phyloP scores from a whole-genome alignment of 148 eudicot species.

The Spergularia marina region DNA sequence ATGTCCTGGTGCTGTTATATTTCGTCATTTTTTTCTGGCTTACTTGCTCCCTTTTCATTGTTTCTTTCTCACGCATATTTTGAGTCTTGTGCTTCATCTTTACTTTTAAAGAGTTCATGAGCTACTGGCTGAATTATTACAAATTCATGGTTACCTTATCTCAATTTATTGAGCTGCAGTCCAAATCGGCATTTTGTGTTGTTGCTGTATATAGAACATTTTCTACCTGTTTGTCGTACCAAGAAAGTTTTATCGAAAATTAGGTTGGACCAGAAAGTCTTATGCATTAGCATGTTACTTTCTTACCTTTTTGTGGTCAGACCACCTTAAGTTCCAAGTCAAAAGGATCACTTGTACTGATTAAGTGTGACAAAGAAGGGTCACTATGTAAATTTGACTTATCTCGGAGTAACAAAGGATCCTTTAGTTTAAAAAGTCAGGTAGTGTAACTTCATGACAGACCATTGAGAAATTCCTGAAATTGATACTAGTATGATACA shows the following conservation, averaged over 20 bases:
- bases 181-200: not conserved
- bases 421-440: not conserved
- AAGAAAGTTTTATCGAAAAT: not conserved
- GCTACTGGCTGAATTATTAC: not conserved
- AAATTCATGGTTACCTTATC: not conserved
- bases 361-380: not conserved
- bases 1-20: slow-evolving; percentile 19
- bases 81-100: not conserved
- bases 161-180: not conserved
- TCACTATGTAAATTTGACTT: not conserved
- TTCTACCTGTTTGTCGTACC: not conserved
- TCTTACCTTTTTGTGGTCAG: not conserved
- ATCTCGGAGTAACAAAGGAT: not conserved
- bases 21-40: not conserved
- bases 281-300: not conserved
- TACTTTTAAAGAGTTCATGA: not conserved
- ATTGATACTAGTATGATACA: no score
- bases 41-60: not conserved
- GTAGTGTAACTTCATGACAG: not conserved
- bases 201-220: not conserved
- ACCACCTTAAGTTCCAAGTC: not conserved
- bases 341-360: not conserved
- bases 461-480: not conserved
- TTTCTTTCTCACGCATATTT: not conserved
- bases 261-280: not conserved